phyloP scores from a whole-genome alignment of 2,329 filamentous ascomycete genomes.

The Sarocladium oryzae region DNA sequence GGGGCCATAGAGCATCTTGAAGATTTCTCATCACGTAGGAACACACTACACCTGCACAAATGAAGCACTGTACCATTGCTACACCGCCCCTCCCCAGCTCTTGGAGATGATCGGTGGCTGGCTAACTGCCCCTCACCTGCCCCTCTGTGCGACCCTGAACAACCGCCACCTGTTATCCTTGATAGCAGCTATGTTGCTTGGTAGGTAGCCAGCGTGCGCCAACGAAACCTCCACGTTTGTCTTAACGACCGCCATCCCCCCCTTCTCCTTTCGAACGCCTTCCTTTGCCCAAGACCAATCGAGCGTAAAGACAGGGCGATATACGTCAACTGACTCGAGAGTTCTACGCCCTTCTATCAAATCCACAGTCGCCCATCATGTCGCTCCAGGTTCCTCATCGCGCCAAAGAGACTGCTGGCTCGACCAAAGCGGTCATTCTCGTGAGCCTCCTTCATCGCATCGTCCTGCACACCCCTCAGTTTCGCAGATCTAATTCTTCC shows the following conservation, averaged over 20 bases:
- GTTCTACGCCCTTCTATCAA: background rate
- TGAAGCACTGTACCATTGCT: too few species aligned
- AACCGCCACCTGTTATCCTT: too few species aligned
- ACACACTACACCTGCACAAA: too few species aligned
- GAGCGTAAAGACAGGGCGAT: background rate
- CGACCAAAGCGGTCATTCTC: slow-evolving; percentile 92
- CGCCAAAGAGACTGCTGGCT: slow-evolving; percentile 39
- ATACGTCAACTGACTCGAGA: background rate
- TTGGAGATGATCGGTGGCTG: too few species aligned
- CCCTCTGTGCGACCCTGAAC: too few species aligned
- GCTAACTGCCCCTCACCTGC: too few species aligned
- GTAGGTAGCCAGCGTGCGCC: too few species aligned
- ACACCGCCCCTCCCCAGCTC: too few species aligned
- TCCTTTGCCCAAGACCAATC: background rate
- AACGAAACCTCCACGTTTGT: too few species aligned
- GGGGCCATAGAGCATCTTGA: too few species aligned
- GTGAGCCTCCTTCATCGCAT: slow-evolving; percentile 45
- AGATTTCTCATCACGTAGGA: too few species aligned
- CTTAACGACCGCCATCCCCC: background rate
- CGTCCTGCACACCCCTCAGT: background rate
- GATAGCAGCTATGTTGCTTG: too few species aligned
- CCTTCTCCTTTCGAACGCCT: background rate
- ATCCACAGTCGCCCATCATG: slow-evolving; percentile 29
- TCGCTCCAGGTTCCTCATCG: slow-evolving; percentile 49
- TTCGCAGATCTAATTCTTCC: slow-evolving; percentile 22